Conservation (phyloP, 306 rosid genomes). For the Vigna nakashimae region DNA sequence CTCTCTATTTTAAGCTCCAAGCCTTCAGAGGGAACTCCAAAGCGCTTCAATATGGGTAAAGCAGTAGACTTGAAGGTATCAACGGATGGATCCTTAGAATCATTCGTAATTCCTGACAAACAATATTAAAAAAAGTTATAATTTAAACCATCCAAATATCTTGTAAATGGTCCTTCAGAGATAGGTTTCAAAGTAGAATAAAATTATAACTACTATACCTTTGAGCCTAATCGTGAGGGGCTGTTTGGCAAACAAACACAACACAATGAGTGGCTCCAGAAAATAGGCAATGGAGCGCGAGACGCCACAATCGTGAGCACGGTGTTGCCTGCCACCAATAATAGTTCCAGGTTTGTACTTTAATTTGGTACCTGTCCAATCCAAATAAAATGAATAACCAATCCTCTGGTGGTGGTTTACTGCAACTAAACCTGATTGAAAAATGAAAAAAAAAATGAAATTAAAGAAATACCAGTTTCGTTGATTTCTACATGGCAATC, state of each 20-base stretch:
- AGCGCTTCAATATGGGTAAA: constrained; percentile 74
- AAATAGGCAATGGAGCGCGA: constrained; percentile 83
- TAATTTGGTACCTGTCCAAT: constrained; percentile 66
- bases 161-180: constrained; percentile 6
- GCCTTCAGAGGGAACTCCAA: constrained; percentile 82
- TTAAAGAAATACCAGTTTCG: constrained; percentile 65
- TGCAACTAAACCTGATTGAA: not conserved
- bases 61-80: constrained; percentile 77
- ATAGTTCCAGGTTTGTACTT: constrained; percentile 86
- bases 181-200: not conserved
- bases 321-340: constrained; percentile 72
- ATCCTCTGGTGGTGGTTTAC: not conserved
- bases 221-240: constrained; percentile 77
- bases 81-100: constrained; percentile 81
- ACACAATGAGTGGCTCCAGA: constrained; percentile 73
- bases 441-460: not conserved
- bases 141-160: constrained; percentile 5
- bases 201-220: constrained; percentile 52
- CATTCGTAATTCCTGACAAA: constrained; percentile 85
- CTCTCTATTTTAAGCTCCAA: constrained; percentile 73
- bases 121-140: not conserved
- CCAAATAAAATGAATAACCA: not conserved
- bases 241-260: constrained; percentile 80
- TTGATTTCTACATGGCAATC: constrained; percentile 76
- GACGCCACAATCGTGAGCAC: constrained; percentile 72